Evolutionary conservation across 768 basidiomycete genomes (phyloP).

Genomic region (Pleurotus platypus): DNA sequence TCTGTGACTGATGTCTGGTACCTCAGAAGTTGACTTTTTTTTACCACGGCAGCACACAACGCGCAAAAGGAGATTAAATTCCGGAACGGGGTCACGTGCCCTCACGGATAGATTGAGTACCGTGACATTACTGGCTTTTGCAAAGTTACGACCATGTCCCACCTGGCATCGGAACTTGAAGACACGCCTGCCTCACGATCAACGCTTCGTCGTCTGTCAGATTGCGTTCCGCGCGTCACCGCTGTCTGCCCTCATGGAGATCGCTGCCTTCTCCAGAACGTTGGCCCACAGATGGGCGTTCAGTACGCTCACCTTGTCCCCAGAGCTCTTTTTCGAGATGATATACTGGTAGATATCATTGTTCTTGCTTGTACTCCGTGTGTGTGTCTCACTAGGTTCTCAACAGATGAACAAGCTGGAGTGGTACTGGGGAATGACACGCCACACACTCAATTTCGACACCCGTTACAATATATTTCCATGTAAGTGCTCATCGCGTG

Average conservation of each 20-base stretch:
- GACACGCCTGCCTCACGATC: neutral
- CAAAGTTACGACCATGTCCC: neutral
- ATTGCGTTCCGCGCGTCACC: neutral
- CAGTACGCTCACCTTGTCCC: neutral
- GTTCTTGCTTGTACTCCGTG: neutral
- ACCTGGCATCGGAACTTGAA: neutral
- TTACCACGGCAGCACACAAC: too few relatives aligned
- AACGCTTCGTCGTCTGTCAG: neutral
- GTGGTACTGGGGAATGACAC: conserved; percentile 13
- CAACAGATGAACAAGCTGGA: conserved; percentile 13
- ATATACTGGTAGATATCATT: neutral
- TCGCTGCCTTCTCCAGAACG: neutral
- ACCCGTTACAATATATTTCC: conserved; percentile 14
- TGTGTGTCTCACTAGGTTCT: neutral
- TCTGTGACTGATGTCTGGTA: too few relatives aligned
- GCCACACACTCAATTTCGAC: conserved; percentile 13
- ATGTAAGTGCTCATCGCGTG: conserved; percentile 3
- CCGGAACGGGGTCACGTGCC: too few relatives aligned
- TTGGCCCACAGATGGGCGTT: neutral
- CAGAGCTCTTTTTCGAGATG: neutral
- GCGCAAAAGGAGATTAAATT: too few relatives aligned
- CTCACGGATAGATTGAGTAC: too few relatives aligned
- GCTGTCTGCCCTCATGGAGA: neutral
- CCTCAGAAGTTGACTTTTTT: too few relatives aligned
- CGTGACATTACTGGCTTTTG: too few relatives aligned